Percentiles rank a stretch among this genome's conserved stretches.
Evolutionary conservation across 208 protist genomes (phyloP).

Genomic region (Acanthamoeba culbertsoni): DNA sequence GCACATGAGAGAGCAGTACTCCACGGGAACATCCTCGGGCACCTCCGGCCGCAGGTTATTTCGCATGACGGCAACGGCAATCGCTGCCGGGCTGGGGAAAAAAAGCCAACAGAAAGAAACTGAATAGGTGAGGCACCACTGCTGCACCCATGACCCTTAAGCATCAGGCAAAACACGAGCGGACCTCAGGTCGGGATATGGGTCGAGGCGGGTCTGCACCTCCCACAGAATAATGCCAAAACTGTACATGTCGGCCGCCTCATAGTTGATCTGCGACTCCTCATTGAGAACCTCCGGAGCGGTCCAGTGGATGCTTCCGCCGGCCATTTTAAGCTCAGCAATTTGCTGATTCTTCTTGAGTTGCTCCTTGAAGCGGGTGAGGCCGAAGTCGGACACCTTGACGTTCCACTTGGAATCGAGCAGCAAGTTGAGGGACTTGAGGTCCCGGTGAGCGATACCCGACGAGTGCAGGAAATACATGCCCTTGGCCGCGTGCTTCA

Average conservation of each 20-base stretch:
- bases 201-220: too few relatives aligned
- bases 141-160: too few relatives aligned
- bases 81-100: background rate
- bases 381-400: background rate
- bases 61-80: background rate
- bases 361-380: background rate
- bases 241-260: background rate
- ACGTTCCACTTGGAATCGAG: slow-evolving; percentile 6
- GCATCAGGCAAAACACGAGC: too few relatives aligned
- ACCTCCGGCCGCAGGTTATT: background rate
- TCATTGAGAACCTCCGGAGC: background rate
- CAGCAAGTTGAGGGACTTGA: slow-evolving; percentile 1
- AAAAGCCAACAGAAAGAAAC: background rate
- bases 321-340: background rate
- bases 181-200: too few relatives aligned
- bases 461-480: background rate
- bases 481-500: background rate
- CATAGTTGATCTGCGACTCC: background rate
- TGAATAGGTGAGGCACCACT: too few relatives aligned
- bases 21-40: background rate
- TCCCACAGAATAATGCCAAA: too few relatives aligned
- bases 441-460: background rate
- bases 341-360: background rate
- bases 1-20: background rate
- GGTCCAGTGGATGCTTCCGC: background rate